Percentiles rank a stretch among this genome's conserved stretches.
These are phyloP conservation scores for Penicillium alfredii DNA, from an alignment of 495 filamentous ascomycete genomes.

Conservation along the genomic window DNA sequence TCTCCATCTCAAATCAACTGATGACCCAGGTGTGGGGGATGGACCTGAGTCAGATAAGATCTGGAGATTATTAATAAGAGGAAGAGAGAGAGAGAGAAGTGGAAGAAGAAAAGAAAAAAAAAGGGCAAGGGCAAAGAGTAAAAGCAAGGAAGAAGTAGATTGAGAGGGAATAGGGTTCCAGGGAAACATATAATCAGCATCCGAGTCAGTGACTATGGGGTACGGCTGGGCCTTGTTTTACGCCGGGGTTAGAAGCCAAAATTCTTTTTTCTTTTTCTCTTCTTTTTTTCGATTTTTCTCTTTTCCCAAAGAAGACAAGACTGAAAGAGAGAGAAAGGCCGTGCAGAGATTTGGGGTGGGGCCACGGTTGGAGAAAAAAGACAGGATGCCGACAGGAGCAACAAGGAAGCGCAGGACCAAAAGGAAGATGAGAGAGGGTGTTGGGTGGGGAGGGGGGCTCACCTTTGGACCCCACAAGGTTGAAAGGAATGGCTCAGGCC, in stretches of 20 bases:
- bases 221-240: no score
- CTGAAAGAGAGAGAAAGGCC: conserved; percentile 13
- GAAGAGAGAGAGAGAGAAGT: conserved; percentile 2
- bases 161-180: conserved; percentile 13
- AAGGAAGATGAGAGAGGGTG: conserved; percentile 9
- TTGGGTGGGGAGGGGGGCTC: conserved; percentile 6
- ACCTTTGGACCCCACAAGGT: conserved; percentile 20
- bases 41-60: conserved; percentile 24
- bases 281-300: no score
- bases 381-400: conserved; percentile 24
- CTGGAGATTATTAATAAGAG: conserved; percentile 1
- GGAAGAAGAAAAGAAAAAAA: conserved; percentile 7
- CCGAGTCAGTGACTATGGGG: conserved; percentile 18
- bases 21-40: conserved; percentile 22
- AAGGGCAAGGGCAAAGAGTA: conserved; percentile 3
- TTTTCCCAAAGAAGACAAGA: conserved; percentile 11
- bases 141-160: conserved; percentile 8
- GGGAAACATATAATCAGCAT: conserved; percentile 21
- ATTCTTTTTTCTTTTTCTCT: conserved; percentile 3
- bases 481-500: conserved; percentile 15
- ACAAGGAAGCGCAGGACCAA: no score
- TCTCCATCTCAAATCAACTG: conserved; percentile 67
- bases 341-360: conserved; percentile 27
- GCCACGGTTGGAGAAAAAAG: conserved; percentile 13
- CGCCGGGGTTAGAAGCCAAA: no score